Percentiles rank a stretch among this genome's conserved stretches.
phyloP scores from a whole-genome alignment of 2,329 filamentous ascomycete species.

The Thielaviopsis cerberus region DNA sequence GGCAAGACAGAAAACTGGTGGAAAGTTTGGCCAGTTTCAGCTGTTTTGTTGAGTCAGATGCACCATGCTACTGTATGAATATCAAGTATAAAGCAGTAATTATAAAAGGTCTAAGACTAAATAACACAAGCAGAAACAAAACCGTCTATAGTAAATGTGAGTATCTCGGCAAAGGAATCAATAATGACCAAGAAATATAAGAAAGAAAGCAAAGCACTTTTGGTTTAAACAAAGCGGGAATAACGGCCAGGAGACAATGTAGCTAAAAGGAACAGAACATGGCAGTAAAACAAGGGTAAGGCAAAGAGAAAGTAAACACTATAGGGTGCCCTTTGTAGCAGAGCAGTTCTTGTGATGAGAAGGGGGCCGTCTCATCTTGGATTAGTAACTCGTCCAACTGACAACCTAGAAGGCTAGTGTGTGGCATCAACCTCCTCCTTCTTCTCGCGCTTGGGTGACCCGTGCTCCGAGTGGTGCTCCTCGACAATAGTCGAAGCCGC shows the following conservation, averaged over 20 bases:
- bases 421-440: constrained; percentile 4
- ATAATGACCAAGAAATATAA: not conserved
- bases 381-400: too few species aligned
- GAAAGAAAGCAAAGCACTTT: not conserved
- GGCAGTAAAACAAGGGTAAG: not conserved
- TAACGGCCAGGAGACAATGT: not conserved
- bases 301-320: not conserved
- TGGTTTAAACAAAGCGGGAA: not conserved
- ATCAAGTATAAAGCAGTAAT: not conserved
- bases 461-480: not conserved
- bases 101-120: not conserved
- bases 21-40: not conserved
- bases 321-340: too few species aligned
- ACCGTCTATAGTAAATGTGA: not conserved
- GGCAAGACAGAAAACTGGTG: not conserved
- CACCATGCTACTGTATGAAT: not conserved
- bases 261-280: not conserved
- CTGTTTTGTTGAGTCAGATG: not conserved
- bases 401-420: not conserved
- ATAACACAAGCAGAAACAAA: not conserved
- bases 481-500: constrained; percentile 8
- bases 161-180: not conserved
- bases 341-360: too few species aligned
- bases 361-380: too few species aligned
- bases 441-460: not conserved